Base-by-base conservation (phyloP, 352 stramenopile genomes). In the Globisporangium paddicum region DNA sequence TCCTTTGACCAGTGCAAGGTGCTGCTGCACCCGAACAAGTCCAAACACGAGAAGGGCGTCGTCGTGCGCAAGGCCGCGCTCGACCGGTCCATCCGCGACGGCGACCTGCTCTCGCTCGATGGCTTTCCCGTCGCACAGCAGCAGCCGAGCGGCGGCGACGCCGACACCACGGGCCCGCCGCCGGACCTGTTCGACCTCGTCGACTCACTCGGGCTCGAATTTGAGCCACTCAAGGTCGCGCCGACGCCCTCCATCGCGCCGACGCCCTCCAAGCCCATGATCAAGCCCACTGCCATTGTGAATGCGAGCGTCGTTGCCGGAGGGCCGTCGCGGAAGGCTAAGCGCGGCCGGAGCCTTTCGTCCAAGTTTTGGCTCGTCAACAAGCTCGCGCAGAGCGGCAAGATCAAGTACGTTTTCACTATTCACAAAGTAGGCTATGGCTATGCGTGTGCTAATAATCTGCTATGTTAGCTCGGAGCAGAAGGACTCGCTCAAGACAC, bases 331-430 rank as follows among this genome's bases (percentile, higher is more conserved):
- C 76, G 77, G 47, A 89, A 89, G 56, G 60, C 77, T 7, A 93
- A 90, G 57, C 76, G 83, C 14, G 75, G 71, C 44, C 78, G 83
- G 23, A 90, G 81, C 35, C 67, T 93, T 11, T 93, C 83, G 62
- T 90, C 80, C 67, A 93, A 93, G 67, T 93, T 90, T 46, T 90
- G 79, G 83, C 83, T 90, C 37, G 77, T 93, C 34, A 90, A 93
- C 73, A 90, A 88, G 44, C 74, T 93, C 44, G 83, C 83, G 11
- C 71, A 78, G 37, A 89, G 75, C 59, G 83, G 83, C 35, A 88
- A 87, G 68, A 93, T 93, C 70, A 79, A 64, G 75, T 86, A 60
- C 32, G 74, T 68, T 25, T 42, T 19, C n/a, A n/a, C n/a, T n/a
- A n/a, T n/a, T n/a, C n/a, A n/a, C n/a, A n/a, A n/a, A n/a, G n/a